Evolutionary conservation across 441 rosid species (phyloP), one percentile per base, ranked within the genome.

Genomic region (Manihot esculenta): DNA sequence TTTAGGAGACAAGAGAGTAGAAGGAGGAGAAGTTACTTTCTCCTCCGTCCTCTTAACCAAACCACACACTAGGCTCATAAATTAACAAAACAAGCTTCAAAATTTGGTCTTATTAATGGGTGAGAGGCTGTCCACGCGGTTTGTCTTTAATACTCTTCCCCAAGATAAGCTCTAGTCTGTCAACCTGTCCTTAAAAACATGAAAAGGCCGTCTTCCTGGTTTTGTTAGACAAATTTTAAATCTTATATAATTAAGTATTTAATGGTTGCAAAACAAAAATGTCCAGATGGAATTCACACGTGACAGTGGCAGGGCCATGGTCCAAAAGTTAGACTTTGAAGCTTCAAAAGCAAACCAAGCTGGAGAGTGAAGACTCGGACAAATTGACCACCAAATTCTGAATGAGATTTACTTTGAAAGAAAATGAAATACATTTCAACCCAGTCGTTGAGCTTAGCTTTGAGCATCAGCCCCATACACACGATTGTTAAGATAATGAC

Each of bases 111-210:
- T 35, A 35, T 35, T 35, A 35, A 33, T 72, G 78, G 68, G 72
- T 42, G 87, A 73, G 55, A 50, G 74, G 75, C 82, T 84, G 84
- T 64, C 82, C n/a, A 84, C 85, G 81, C 87, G 85, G 84, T 84
- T 84, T 79, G 41, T 5, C 41, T 50, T 64, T 11, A 56, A 12
- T 41, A 3, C 20, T 24, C 68, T 26, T 26, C 7, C 38, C 48
- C 21, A 18, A 44, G 15, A 18, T 30, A 30, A 30, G 33, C 33
- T 30, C 2, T 30, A 30, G 33, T 30, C 33, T 1, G 33, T 30
- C 33, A 30, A 1, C 33, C 33, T 1, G 4, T 1, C 33, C 33
- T 4, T 1, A 30, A 30, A 30, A 30, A 30, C 33, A 30, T 30
- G 33, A 35, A 35, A 35, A 35, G 7, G 41, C 7, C 41, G 0